Evolutionary conservation across 768 basidiomycete species (phyloP).

Genomic region (Trametes sanguinea): DNA sequence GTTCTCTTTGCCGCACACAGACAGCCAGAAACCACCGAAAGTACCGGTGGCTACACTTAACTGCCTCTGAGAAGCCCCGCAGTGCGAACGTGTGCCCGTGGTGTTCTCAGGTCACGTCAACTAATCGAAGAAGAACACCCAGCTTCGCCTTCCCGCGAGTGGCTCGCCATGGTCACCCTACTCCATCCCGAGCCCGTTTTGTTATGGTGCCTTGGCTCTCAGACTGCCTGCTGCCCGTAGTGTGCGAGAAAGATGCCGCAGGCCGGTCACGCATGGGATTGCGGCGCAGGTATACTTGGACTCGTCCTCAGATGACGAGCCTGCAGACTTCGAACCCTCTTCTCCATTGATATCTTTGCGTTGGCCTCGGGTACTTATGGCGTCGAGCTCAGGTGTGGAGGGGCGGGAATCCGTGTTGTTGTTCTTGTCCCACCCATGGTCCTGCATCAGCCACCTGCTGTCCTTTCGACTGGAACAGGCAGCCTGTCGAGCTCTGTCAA

Average conservation of each 20-base stretch:
- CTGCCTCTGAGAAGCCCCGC: too few species aligned
- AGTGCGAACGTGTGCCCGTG: too few species aligned
- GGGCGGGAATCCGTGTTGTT: not conserved
- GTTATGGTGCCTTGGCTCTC: not conserved
- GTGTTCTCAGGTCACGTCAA: too few species aligned
- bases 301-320: constrained; percentile 1
- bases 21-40: too few species aligned
- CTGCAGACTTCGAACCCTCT: not conserved
- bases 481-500: not conserved
- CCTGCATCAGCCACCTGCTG: not conserved
- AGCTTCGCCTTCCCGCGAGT: too few species aligned
- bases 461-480: not conserved
- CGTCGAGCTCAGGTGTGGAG: not conserved
- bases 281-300: not conserved
- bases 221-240: not conserved
- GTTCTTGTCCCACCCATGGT: not conserved
- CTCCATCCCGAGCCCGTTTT: not conserved
- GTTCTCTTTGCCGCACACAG: too few species aligned
- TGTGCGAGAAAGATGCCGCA: not conserved
- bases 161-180: too few species aligned
- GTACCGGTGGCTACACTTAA: too few species aligned
- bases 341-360: not conserved
- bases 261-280: not conserved
- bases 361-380: not conserved
- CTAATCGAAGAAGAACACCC: too few species aligned